phyloP scores from a whole-genome alignment of 352 stramenopile species.

The Globisporangium uncinulatum region DNA sequence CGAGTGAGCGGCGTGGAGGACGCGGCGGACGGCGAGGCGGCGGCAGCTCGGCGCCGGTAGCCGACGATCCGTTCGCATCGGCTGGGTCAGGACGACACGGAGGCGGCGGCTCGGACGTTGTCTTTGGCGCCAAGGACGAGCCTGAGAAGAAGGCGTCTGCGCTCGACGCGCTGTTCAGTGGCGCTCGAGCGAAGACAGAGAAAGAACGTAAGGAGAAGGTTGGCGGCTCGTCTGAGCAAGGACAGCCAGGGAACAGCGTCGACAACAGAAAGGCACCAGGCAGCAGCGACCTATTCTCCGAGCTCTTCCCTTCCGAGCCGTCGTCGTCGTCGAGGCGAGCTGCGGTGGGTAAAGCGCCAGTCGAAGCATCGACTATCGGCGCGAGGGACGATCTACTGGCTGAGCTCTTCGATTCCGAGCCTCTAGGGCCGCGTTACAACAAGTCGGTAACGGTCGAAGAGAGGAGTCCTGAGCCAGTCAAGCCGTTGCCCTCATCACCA shows the following conservation, averaged over 20 bases:
- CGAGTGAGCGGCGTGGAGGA: conserved; percentile 20
- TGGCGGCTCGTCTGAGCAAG: background rate
- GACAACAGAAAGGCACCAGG: background rate
- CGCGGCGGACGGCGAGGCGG: conserved; percentile 8
- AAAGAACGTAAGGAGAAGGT: background rate
- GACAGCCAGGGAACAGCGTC: background rate
- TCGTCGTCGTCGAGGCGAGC: background rate
- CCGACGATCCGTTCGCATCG: conserved; percentile 16
- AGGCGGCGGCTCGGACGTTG: background rate
- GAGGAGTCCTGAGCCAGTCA: background rate
- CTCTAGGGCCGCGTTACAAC: background rate
- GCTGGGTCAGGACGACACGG: background rate
- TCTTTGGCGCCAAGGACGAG: background rate
- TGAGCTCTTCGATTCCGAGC: conserved; percentile 5
- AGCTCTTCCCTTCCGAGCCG: conserved; percentile 25
- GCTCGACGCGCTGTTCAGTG: conserved; percentile 27
- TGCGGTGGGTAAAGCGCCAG: background rate
- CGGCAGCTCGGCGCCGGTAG: background rate
- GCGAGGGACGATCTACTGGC: conserved; percentile 10
- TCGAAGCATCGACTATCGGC: background rate
- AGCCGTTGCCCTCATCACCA: background rate
- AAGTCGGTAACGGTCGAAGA: background rate
- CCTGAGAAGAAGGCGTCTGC: background rate
- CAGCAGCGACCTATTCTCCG: conserved; percentile 28
- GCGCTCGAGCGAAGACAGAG: background rate